Evolutionary conservation across 345 rosid genomes (phyloP), one percentile per base, ranked within the genome.

Genomic region (Eutrema heterophyllum): DNA sequence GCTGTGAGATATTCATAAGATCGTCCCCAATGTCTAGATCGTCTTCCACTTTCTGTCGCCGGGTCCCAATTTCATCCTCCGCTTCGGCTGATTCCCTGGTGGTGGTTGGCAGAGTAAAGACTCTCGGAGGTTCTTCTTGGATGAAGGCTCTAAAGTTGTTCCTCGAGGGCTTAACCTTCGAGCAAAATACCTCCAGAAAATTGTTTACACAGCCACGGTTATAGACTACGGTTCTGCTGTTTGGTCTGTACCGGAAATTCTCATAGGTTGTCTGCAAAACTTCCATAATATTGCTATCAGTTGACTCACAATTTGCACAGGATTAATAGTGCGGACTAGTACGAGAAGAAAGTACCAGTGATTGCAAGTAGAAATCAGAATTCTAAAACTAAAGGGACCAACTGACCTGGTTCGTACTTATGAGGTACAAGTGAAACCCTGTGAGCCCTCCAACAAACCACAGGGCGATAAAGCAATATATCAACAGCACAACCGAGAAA

Each of bases 361-460:
- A 72, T 53, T 21, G 14, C 40, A 64, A 32, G 36, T 44, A 29
- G 53, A 63, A 57, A 68, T 21, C 18, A 33, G 2, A 58, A 45
- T 33, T 46, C 4, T 57, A 9, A 41, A 62, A 32, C 38, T 58
- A 15, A 54, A 54, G 60, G 29, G 50, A 26, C 29, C 27, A 79
- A 55, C 90, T 77, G 64, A 89, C 98, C 93, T 92, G 97, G 82
- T 95, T 95, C 38, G 97, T 85, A 68, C 91, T 84, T 26, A 95
- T 88, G 71, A 95, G 98, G 80, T 95, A 95, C 70, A 86, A 79
- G 84, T 95, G 99, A 84, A 92, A 95, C 78, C 94, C 98, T 27
- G 98, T 88, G 40, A 95, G 96, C 9, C 99, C 99, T 68, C 96
- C 96, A 51, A 95, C 99, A 85, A 92, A 90, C 99, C 99, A 95